phyloP scores from a whole-genome alignment of 1,284 basidiomycete species.

The Cutaneotrichosporon mucoides region DNA sequence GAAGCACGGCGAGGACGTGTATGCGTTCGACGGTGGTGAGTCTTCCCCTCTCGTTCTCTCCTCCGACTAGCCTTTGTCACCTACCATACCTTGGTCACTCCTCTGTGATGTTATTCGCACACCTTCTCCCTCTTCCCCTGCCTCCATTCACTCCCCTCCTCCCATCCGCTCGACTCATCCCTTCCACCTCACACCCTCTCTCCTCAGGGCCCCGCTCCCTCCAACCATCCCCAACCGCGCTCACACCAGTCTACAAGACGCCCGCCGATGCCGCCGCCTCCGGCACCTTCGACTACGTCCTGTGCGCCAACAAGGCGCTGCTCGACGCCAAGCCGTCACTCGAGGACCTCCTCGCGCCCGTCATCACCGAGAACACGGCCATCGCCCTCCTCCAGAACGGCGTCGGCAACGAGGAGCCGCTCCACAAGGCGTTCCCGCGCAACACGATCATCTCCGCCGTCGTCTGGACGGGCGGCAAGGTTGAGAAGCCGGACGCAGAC shows the following conservation, averaged over 20 bases:
- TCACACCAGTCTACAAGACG: constrained; percentile 35
- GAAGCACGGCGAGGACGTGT: constrained; percentile 40
- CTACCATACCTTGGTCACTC: too few species aligned
- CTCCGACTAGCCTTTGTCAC: background rate
- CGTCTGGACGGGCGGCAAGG: constrained; percentile 51
- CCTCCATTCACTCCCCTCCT: too few species aligned
- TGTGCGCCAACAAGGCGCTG: constrained; percentile 50
- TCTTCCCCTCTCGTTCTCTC: background rate
- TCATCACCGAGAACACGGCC: constrained; percentile 39
- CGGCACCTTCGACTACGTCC: constrained; percentile 43
- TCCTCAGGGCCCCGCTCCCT: background rate
- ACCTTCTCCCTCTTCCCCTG: too few species aligned
- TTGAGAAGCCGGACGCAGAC: constrained; percentile 20
- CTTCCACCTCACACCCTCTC: too few species aligned
- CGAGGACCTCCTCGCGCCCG: constrained; percentile 40
- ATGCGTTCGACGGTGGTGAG: constrained; percentile 46
- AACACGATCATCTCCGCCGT: constrained; percentile 53
- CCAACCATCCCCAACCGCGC: background rate
- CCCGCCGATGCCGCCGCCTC: constrained; percentile 42
- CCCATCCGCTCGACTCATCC: too few species aligned
- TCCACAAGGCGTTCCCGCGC: constrained; percentile 47
- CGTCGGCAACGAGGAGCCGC: constrained; percentile 52
- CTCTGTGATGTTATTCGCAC: too few species aligned
- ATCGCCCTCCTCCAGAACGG: constrained; percentile 55
- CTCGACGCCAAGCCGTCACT: constrained; percentile 44